Evolutionary conservation across 805 yeast species (phyloP), one percentile per base, ranked within the genome.

Genomic region (Wickerhamiella shivajii): DNA sequence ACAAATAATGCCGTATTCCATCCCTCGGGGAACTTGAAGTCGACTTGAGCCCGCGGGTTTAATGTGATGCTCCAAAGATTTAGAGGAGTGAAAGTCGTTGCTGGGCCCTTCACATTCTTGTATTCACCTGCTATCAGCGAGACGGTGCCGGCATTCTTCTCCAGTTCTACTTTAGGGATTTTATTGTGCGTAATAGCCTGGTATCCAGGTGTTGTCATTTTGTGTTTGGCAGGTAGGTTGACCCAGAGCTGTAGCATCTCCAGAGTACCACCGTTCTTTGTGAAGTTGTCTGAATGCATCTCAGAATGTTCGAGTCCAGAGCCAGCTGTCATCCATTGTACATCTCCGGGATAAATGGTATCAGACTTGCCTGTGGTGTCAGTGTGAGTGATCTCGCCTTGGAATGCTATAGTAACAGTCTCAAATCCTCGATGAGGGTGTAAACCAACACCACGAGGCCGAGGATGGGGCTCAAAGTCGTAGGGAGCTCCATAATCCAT

Each of bases 321-420:
- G 38, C 93, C 93, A 6, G 93, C 93, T 20, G 93, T 81, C 93
- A 81, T 81, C 53, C 81, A 80, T 55, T 81, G 94, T 43, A 81
- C 60, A 52, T 80, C 93, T 37, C 93, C 93, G 4, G 80, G 70
- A 40, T 69, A 63, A 33, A 81, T 57, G 18, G 80, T 63, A 32
- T 93, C 93, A 33, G 66, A 63, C n/a, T 76, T 61, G 1, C 93
- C 93, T 3, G 90, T 77, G 56, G 81, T 79, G 52, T 81, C 94
- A 49, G 77, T 84, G 51, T 77, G 90, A 4, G 80, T 77, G 52
- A 77, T 54, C 42, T 64, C 67, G 24, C 85, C 85, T 31, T 67
- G 60, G 38, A 69, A 54, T 34, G 77, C 55, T 41, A 73, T 64
- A 1, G 85, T 75, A 38, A 77, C 67, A 16, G 87, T 77, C 49